These are phyloP conservation scores for Exobasidium rhododendri DNA, from an alignment of 1,284 basidiomycete genomes.

Conservation along the genomic window DNA sequence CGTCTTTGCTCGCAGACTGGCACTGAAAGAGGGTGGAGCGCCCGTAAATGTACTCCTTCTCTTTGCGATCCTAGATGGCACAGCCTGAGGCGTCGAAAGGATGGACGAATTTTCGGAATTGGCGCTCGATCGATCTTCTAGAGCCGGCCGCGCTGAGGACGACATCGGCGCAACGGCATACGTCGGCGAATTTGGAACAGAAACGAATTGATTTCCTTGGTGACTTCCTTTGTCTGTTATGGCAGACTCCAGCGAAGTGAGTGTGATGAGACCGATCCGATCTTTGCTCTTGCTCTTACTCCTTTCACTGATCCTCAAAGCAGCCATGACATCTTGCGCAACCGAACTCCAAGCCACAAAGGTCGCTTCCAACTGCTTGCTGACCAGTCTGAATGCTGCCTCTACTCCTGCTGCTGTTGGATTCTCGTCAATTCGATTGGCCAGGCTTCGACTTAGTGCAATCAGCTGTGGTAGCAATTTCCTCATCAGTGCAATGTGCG, in stretches of 20 bases:
- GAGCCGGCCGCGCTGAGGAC: no score
- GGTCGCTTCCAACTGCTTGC: constrained; percentile 41
- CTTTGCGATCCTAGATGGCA: background rate
- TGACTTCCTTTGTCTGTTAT: background rate
- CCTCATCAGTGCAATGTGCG: constrained; percentile 36
- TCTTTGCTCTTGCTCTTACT: constrained; percentile 35
- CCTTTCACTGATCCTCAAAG: constrained; percentile 32
- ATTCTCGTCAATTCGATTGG: constrained; percentile 44
- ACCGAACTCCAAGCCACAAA: constrained; percentile 43
- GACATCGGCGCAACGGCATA: background rate
- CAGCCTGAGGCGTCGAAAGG: no score
- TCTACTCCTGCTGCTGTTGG: constrained; percentile 49
- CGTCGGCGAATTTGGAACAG: background rate
- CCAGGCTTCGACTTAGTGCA: constrained; percentile 45
- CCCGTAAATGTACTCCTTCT: constrained; percentile 9
- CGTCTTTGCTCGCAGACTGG: background rate
- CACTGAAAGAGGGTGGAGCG: background rate
- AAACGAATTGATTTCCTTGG: background rate
- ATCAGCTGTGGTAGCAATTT: constrained; percentile 47
- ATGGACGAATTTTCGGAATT: background rate
- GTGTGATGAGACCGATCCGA: constrained; percentile 35
- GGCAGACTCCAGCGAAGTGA: constrained; percentile 6
- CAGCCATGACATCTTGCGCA: constrained; percentile 27
- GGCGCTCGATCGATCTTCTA: no score
- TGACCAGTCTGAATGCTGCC: constrained; percentile 35